Evolutionary conservation across 225 moss, liverwort and hornwort genomes (phyloP).

Genomic region (Sphagnum tenellum): DNA sequence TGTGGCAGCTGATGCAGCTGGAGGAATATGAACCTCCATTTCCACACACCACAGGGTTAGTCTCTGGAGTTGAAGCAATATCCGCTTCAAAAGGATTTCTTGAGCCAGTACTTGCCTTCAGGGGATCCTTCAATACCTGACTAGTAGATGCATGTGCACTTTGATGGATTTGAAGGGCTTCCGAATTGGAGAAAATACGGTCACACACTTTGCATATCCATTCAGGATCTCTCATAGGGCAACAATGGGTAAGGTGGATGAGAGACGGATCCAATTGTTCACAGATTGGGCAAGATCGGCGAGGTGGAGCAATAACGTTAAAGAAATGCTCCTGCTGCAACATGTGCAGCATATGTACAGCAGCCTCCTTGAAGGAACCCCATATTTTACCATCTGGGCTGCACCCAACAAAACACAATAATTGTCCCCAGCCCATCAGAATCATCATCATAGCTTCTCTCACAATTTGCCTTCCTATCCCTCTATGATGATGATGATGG

Average conservation of each 20-base stretch:
- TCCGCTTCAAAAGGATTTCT: background rate
- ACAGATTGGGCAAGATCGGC: background rate
- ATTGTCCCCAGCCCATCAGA: no score
- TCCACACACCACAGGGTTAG: no score
- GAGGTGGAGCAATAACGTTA: background rate
- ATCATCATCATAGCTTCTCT: no score
- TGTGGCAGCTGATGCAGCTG: no score
- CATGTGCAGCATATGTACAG: constrained; percentile 23
- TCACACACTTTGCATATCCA: background rate
- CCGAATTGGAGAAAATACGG: background rate
- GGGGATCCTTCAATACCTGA: background rate
- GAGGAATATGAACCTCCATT: no score
- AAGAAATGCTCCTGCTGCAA: constrained; percentile 9
- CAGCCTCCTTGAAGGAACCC: constrained; percentile 41
- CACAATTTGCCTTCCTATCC: no score
- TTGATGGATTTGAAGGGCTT: background rate
- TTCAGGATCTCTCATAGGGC: background rate
- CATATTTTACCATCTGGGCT: constrained; percentile 38
- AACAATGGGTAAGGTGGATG: no score
- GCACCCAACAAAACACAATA: constrained; percentile 18
- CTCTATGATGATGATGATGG: no score
- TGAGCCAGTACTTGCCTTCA: background rate
- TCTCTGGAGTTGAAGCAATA: background rate
- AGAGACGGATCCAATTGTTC: no score
- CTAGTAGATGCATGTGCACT: background rate